These are phyloP conservation scores for Talaromyces sp. DNA, from an alignment of 2,329 filamentous ascomycete genomes.

Conservation along the genomic window DNA sequence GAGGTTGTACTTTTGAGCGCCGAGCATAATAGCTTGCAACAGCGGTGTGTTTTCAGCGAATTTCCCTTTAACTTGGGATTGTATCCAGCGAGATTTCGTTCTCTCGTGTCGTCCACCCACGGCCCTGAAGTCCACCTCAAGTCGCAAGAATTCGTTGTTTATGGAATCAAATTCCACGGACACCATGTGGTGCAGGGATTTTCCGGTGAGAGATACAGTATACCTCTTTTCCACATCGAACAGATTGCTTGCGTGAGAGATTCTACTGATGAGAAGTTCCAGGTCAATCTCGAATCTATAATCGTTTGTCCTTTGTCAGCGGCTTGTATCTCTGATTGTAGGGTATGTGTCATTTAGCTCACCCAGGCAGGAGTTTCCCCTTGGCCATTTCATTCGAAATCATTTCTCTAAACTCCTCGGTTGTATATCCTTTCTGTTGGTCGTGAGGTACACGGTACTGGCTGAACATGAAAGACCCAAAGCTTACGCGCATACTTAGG, in stretches of 20 bases:
- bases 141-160: constrained; percentile 27
- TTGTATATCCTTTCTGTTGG: constrained; percentile 22
- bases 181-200: constrained; percentile 30
- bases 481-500: constrained; percentile 38
- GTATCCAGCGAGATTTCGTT: constrained; percentile 32
- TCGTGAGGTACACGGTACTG: constrained; percentile 28
- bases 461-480: constrained; percentile 38
- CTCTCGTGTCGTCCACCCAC: constrained; percentile 29
- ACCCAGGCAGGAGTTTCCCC: constrained; percentile 36
- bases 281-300: constrained; percentile 21
- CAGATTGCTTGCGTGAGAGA: constrained; percentile 23
- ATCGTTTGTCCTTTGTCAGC: not conserved
- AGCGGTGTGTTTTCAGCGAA: constrained; percentile 21
- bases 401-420: constrained; percentile 40
- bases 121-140: constrained; percentile 34
- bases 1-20: constrained; percentile 30
- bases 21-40: constrained; percentile 33
- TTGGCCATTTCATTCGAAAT: constrained; percentile 31
- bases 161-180: constrained; percentile 36
- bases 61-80: constrained; percentile 19
- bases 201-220: constrained; percentile 16
- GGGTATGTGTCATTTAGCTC: constrained; percentile 10
- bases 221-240: constrained; percentile 23
- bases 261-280: constrained; percentile 25
- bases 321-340: not conserved